Conservation (phyloP, 352 stramenopile species). For the Pythium aristosporum region DNA sequence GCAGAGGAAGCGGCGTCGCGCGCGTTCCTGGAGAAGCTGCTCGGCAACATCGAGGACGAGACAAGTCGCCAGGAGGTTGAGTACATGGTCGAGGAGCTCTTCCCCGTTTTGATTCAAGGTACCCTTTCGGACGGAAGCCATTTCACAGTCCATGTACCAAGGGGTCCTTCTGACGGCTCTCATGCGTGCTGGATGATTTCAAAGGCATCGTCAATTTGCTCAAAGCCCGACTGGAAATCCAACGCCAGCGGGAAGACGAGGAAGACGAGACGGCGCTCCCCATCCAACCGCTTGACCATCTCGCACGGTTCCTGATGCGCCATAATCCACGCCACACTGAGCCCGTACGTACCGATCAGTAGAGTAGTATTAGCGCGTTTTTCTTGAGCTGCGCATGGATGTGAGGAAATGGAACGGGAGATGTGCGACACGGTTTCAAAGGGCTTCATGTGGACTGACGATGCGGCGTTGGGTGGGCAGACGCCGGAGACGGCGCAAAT, state of each 20-base stretch:
- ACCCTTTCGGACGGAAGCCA: no score
- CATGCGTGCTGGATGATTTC: background rate
- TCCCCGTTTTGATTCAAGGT: constrained; percentile 62
- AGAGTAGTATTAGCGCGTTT: background rate
- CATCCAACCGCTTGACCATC: constrained; percentile 62
- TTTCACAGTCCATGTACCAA: no score
- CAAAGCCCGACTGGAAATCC: constrained; percentile 33
- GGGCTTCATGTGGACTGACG: background rate
- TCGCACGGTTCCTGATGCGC: constrained; percentile 63
- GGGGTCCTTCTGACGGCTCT: background rate
- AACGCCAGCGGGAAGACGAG: constrained; percentile 39
- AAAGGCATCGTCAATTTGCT: constrained; percentile 56
- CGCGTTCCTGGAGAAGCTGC: constrained; percentile 41
- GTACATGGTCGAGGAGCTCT: constrained; percentile 52
- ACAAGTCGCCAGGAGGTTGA: constrained; percentile 40
- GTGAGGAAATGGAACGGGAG: background rate
- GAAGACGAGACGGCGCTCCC: constrained; percentile 34
- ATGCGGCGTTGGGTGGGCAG: constrained; percentile 8
- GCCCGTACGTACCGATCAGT: constrained; percentile 32
- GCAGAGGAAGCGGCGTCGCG: constrained; percentile 36
- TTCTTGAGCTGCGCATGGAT: background rate
- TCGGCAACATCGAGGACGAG: constrained; percentile 35
- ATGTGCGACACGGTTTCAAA: background rate
- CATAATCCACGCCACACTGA: constrained; percentile 60
- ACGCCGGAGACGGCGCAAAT: constrained; percentile 8